Evolutionary conservation across 1,139 yeast species (phyloP), one percentile per base, ranked within the genome.

Genomic region (Magnusiomyces magnusii): DNA sequence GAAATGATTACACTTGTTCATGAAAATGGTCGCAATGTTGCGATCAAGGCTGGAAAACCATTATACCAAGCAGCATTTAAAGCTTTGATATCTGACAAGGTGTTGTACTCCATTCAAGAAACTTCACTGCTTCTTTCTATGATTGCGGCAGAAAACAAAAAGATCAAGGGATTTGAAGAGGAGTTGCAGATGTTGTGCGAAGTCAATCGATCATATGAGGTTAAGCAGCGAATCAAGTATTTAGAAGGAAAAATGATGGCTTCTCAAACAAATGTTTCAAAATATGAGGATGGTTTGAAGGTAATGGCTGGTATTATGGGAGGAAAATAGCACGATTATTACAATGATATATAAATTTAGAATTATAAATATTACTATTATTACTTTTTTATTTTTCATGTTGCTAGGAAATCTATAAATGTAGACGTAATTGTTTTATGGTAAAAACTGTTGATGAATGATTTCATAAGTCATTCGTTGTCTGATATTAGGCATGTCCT

Each of bases 21-120:
- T 62, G 87, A 86, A 53, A 85, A 87, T 65, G 97, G 98, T 21
- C 80, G 92, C 19, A 75, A 91, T 47, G 76, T 78, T 55, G 79
- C 80, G 9, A 80, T 93, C 39, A 73, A 76, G 42, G 89, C 95
- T 0, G 96, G 97, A 0, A 84, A 92, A 67, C 99, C 99, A 1
- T 75, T 93, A 25, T 92, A 78, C 71, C 80, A 81, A 62, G 90
- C 93, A 0, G 97, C 98, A 0, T 93, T 93, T 74, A 70, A 76
- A 59, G 79, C 81, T 59, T 77, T 93, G 67, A 79, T 85, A 2
- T 68, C 76, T 0, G 93, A 90, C 69, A 68, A 75, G 19, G 78
- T 80, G 47, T 75, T 88, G 15, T 80, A 77, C 61, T 83, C 82
- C 28, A 76, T 83, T 25, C 79, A 88, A 72, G 96, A 90, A 69